Evolutionary conservation across 306 rosid genomes (phyloP), one percentile per base, ranked within the genome.

Genomic region (Ammopiptanthus mongolicus): DNA sequence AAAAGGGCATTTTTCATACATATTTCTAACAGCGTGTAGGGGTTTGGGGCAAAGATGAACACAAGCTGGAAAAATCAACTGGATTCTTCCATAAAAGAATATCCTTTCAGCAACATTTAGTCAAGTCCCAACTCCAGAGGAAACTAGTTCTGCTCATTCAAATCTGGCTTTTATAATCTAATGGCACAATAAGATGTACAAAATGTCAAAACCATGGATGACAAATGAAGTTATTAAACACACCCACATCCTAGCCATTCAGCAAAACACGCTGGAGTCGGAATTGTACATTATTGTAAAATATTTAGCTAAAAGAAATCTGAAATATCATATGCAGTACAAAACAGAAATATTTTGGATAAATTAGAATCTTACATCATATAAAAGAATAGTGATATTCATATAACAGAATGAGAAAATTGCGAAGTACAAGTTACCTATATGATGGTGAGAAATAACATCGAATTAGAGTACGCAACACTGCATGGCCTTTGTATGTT

Each of bases 391-490:
- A 17, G 44, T 2, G 48, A 17, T 56, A 37, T 5, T 2, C 57
- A 17, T 56, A 37, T 5, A 57, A 28, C 1, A 52, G 59, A 60
- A 33, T 19, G 58, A 62, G 67, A 18, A 75, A 52, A 71, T 81
- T 11, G 3, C 8, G 46, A 44, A 22, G 58, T 13, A 55, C 14
- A 36, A 50, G 60, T 84, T 86, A 88, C 97, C 97, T 93, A 66
- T 85, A 88, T 9, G 88, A 75, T 3, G 97, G 96, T 17, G 97
- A 93, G 87, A 93, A 89, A 79, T 93, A 91, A 82, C 97, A 91
- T 70, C 97, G 91, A 47, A 93, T 86, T 46, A 93, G 89, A 15
- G 97, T 91, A 5, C 88, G 82, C 85, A 93, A 65, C 71, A 93
- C 97, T 0, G 97, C 85, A 82, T 93, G 97, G 55, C 97, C 98